Conservation (phyloP, 169 alveolate species). For the Babesia gibsoni region DNA sequence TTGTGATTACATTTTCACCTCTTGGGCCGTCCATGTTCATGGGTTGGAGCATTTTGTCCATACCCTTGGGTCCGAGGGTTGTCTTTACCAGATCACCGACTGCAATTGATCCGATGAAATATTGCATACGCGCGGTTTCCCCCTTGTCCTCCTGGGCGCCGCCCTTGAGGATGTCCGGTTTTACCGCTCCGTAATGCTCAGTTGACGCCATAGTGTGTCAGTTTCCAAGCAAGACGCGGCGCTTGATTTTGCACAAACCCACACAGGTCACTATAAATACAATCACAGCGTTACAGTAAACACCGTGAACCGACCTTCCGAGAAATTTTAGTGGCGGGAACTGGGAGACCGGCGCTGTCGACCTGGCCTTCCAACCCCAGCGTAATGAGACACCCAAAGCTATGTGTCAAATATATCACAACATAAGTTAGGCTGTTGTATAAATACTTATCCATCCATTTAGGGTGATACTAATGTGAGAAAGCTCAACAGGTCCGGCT, state of each 20-base stretch:
- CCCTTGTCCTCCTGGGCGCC: conserved; percentile 95
- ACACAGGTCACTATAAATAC: neutral
- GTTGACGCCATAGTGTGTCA: conserved; percentile 43
- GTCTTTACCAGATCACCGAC: conserved; percentile 99
- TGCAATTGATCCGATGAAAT: conserved; percentile 99
- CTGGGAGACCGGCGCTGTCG: neutral
- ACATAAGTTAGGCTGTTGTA: too few relatives aligned
- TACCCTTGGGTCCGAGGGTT: conserved; percentile 98
- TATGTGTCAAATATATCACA: too few relatives aligned
- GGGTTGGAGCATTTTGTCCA: conserved; percentile 96
- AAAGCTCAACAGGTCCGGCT: too few relatives aligned
- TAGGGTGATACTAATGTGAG: too few relatives aligned
- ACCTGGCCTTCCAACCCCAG: conserved; percentile 25
- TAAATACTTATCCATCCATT: too few relatives aligned
- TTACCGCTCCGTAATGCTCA: conserved; percentile 71
- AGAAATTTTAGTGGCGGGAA: neutral
- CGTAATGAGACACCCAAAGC: conserved; percentile 8
- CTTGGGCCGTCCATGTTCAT: conserved; percentile 84
- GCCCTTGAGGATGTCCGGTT: conserved; percentile 91
- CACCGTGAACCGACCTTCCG: neutral
- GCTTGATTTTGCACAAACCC: neutral
- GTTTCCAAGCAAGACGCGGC: neutral
- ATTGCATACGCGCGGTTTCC: conserved; percentile 92
- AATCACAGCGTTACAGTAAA: neutral
- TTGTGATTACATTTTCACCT: conserved; percentile 92